These are phyloP conservation scores for Arthrobotrys sinensis DNA, from an alignment of 2,329 filamentous ascomycete genomes.

Conservation along the genomic window DNA sequence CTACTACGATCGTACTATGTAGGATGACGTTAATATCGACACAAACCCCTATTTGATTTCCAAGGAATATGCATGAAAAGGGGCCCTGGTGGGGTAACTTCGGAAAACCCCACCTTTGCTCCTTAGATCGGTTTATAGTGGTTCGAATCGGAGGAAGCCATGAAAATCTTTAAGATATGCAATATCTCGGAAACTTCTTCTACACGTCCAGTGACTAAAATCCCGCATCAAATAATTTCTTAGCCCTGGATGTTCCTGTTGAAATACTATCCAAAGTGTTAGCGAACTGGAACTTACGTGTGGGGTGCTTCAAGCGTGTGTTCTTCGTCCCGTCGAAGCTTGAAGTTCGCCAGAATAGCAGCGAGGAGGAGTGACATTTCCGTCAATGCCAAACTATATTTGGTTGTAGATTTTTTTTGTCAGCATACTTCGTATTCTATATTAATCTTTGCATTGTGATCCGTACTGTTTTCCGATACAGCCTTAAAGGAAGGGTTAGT, in stretches of 20 bases:
- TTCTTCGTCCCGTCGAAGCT: slow-evolving; percentile 34
- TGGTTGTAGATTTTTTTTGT: background rate
- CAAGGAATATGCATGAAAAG: background rate
- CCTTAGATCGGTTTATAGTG: background rate
- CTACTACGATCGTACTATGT: too few relatives aligned
- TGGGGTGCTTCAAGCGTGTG: background rate
- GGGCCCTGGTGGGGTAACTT: background rate
- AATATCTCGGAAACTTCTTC: slow-evolving; percentile 59
- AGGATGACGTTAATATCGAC: background rate
- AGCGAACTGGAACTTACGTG: background rate
- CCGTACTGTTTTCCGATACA: slow-evolving; percentile 62
- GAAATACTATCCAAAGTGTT: background rate
- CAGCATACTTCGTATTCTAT: background rate
- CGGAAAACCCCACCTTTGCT: background rate
- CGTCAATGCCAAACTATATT: slow-evolving; percentile 42
- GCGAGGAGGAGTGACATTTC: slow-evolving; percentile 52
- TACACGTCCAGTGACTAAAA: slow-evolving; percentile 59
- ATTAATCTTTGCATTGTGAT: slow-evolving; percentile 13
- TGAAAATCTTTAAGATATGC: slow-evolving; percentile 56
- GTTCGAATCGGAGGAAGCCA: slow-evolving; percentile 53
- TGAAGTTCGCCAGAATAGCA: slow-evolving; percentile 46
- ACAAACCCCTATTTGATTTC: background rate
- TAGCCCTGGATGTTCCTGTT: background rate
- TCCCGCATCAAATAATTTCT: slow-evolving; percentile 14
- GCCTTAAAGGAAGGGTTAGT: slow-evolving; percentile 45